Conservation (phyloP, 805 yeast species). For the Yamadazyma olivae region DNA sequence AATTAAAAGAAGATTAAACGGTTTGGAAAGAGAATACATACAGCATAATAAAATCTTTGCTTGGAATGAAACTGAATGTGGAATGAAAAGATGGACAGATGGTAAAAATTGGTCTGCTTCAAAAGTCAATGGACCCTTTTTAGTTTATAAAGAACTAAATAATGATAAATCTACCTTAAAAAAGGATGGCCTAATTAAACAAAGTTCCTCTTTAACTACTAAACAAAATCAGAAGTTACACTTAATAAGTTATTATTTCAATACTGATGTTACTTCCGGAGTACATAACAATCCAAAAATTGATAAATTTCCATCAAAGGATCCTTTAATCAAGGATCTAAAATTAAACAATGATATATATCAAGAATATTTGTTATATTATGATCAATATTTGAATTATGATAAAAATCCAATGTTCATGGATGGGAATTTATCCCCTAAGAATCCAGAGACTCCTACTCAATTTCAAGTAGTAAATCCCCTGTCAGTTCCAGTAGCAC, state of each 20-base stretch:
- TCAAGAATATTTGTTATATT: conserved; percentile 19
- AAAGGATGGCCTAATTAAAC: conserved; percentile 58
- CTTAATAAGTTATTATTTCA: conserved; percentile 49
- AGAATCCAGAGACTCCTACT: no score
- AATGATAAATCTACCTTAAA: conserved; percentile 23
- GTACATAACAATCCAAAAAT: no score
- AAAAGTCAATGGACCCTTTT: conserved; percentile 61
- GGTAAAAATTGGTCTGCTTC: conserved; percentile 74
- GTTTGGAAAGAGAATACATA: conserved; percentile 55
- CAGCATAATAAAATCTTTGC: conserved; percentile 60
- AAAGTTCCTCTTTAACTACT: conserved; percentile 57
- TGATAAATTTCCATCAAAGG: conserved; percentile 19
- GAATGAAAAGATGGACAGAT: conserved; percentile 78
- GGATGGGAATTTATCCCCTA: no score
- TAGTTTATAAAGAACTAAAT: conserved; percentile 55
- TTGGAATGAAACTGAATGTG: conserved; percentile 71
- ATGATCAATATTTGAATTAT: conserved; percentile 11
- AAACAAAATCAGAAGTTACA: conserved; percentile 54
- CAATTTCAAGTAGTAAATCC: background rate
- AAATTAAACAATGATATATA: conserved; percentile 19
- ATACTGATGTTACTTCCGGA: no score
- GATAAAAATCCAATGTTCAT: no score
- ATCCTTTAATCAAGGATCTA: conserved; percentile 20
- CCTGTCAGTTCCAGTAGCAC: background rate
- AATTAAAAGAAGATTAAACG: conserved; percentile 56